Evolutionary conservation across 2,329 filamentous ascomycete species (phyloP).

Genomic region (Neopestalotiopsis sp.): DNA sequence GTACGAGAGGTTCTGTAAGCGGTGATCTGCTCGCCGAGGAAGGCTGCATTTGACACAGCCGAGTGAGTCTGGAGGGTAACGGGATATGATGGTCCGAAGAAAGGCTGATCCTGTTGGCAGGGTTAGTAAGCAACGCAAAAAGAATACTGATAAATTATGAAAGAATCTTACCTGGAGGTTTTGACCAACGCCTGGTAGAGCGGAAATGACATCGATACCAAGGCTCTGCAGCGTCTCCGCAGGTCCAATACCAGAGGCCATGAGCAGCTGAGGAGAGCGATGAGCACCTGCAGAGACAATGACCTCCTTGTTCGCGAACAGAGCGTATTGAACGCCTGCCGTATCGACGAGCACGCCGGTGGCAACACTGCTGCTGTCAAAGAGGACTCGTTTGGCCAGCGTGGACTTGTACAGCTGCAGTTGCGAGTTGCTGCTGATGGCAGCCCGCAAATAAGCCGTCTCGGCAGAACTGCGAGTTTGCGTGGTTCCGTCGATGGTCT

Average conservation of each 20-base stretch:
- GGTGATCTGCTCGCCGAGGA: neutral
- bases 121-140: neutral
- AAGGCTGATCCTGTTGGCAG: neutral
- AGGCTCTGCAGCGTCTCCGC: conserved; percentile 36
- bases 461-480: neutral
- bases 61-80: neutral
- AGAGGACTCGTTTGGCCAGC: conserved; percentile 4
- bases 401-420: neutral
- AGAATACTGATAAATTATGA: conserved; percentile 25
- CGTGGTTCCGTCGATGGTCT: neutral
- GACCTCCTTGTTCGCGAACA: conserved; percentile 40
- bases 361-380: conserved; percentile 21
- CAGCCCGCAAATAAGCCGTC: neutral
- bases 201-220: conserved; percentile 55
- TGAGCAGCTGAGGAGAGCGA: conserved; percentile 22
- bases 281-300: conserved; percentile 29
- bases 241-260: conserved; percentile 37
- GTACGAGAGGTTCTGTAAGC: neutral
- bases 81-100: conserved; percentile 6
- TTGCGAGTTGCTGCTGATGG: neutral
- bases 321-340: conserved; percentile 23
- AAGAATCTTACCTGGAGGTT: conserved; percentile 61
- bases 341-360: conserved; percentile 30
- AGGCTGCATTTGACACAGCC: neutral
- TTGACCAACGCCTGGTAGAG: conserved; percentile 65